Conservation (phyloP, 2,329 filamentous ascomycete species). For the Claviceps citrina region DNA sequence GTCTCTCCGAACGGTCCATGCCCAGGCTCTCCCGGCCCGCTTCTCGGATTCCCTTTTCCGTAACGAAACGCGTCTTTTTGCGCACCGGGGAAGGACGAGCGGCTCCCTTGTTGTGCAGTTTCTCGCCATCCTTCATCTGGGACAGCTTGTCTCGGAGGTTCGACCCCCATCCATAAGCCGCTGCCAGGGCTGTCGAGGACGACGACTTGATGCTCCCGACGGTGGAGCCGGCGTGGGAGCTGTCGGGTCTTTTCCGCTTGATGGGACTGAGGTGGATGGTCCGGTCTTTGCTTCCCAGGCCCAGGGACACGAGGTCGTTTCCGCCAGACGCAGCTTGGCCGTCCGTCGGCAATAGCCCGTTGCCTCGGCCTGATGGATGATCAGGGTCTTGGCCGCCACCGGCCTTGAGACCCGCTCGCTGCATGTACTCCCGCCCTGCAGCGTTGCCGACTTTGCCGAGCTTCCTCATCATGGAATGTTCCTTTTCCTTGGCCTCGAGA, state of each 20-base stretch:
- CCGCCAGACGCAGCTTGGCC: slow-evolving; percentile 16
- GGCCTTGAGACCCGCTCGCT: slow-evolving; percentile 15
- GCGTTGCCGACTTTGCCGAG: slow-evolving; percentile 49
- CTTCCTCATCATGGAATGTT: slow-evolving; percentile 55
- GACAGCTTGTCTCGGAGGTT: slow-evolving; percentile 39
- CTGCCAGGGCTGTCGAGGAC: slow-evolving; percentile 5
- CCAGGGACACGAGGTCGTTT: slow-evolving; percentile 27
- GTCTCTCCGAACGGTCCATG: slow-evolving; percentile 25
- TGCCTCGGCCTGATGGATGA: background rate
- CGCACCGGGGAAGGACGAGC: slow-evolving; percentile 34
- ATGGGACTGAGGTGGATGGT: slow-evolving; percentile 41
- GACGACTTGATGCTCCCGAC: slow-evolving; percentile 12
- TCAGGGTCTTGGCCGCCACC: slow-evolving; percentile 1
- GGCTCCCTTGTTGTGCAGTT: slow-evolving; percentile 21
- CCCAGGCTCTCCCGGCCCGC: slow-evolving; percentile 61
- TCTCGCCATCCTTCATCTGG: slow-evolving; percentile 47
- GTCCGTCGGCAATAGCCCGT: slow-evolving; percentile 4
- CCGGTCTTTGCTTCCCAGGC: slow-evolving; percentile 20
- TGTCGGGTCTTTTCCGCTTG: slow-evolving; percentile 45
- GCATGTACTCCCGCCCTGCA: slow-evolving; percentile 58
- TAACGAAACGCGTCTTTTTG: slow-evolving; percentile 69
- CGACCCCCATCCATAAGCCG: slow-evolving; percentile 41
- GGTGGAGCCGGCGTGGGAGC: slow-evolving; percentile 22
- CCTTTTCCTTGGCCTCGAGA: slow-evolving; percentile 52
- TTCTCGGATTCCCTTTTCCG: slow-evolving; percentile 61